Percentiles rank a stretch among this genome's conserved stretches.
Conservation (phyloP, 805 yeast genomes). For the Yarrowia phangngaensis region DNA sequence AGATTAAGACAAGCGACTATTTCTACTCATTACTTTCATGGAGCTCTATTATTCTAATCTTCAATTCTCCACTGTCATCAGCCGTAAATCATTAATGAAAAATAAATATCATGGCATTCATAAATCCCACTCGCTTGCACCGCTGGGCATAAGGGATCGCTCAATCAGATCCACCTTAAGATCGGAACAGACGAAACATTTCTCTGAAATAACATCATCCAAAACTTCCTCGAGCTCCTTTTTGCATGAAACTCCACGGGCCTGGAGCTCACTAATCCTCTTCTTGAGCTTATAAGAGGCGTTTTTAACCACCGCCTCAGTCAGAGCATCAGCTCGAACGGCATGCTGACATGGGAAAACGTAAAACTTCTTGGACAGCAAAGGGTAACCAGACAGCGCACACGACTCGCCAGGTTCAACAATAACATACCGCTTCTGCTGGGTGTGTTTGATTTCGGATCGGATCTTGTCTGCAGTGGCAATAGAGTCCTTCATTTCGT, state of each 20-base stretch:
- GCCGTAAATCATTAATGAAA: conserved; percentile 23
- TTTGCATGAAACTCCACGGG: conserved; percentile 33
- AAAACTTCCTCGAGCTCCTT: conserved; percentile 29
- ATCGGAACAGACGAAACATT: conserved; percentile 80
- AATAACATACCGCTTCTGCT: conserved; percentile 51
- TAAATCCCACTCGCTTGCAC: conserved; percentile 18
- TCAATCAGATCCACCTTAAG: conserved; percentile 68
- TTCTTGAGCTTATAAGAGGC: conserved; percentile 66
- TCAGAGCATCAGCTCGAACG: conserved; percentile 85
- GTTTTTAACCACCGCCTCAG: conserved; percentile 54
- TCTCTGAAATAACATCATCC: conserved; percentile 56
- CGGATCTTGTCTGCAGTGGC: conserved; percentile 56
- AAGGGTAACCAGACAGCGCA: conserved; percentile 60
- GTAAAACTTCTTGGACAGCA: conserved; percentile 68
- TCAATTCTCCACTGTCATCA: neutral
- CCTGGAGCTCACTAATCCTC: conserved; percentile 53
- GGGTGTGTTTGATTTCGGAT: conserved; percentile 47
- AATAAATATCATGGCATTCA: conserved; percentile 2
- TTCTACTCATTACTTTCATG: too few species aligned
- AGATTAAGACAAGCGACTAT: too few species aligned
- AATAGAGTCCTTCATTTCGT: conserved; percentile 74
- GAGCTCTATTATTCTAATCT: neutral
- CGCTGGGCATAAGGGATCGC: conserved; percentile 46
- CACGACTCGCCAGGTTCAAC: conserved; percentile 86
- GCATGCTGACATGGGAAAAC: conserved; percentile 88